Evolutionary conservation across 768 basidiomycete genomes (phyloP), one percentile per base, ranked within the genome.

Genomic region (Leccinum disarticulatum): DNA sequence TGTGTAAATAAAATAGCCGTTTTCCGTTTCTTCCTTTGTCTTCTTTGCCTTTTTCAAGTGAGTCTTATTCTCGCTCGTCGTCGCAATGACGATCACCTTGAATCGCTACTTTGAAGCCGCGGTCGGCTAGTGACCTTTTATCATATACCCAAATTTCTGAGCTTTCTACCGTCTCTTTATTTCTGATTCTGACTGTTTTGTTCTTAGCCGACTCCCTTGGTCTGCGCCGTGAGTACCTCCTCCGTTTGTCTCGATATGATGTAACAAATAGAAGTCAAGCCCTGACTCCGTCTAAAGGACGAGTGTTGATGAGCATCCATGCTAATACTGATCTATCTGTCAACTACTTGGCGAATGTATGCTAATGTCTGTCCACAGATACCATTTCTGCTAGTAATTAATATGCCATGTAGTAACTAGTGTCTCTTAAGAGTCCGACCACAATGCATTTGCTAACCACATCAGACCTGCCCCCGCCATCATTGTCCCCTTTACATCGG

Each of bases 101-200:
- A 90, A 92, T 91, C 90, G 89, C 89, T 91, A 92, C 90, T 84
- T 90, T 72, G 90, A 92, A 85, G 85, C 65, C 70, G 72, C 62
- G 27, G 6, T 60, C 62, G 76, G 88, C 83, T 87, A 25, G 81
- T 91, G 90, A 92, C 77, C 73, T 72, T 76, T 72, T 77, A 79
- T 78, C 71, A 83, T 77, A 93, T 92, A 93, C 90, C 91, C 90
- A 92, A 93, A 91, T 93, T 92, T 91, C 91, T 78, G 90, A 92
- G 80, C 77, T 66, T 65, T 66, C 53, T 58, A 67, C 13, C 46
- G 15, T 55, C 19, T 52, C 51, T 41, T 13, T 27, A 17, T 25
- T 8, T 52, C 35, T 43, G 38, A 43, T 2, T 33, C 73, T 74
- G n/a, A 65, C 61, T 4, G 0, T 46, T 17, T 35, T 28, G n/a